Conservation (phyloP, 2,329 filamentous ascomycete genomes). For the Ophiocordyceps sinensis region DNA sequence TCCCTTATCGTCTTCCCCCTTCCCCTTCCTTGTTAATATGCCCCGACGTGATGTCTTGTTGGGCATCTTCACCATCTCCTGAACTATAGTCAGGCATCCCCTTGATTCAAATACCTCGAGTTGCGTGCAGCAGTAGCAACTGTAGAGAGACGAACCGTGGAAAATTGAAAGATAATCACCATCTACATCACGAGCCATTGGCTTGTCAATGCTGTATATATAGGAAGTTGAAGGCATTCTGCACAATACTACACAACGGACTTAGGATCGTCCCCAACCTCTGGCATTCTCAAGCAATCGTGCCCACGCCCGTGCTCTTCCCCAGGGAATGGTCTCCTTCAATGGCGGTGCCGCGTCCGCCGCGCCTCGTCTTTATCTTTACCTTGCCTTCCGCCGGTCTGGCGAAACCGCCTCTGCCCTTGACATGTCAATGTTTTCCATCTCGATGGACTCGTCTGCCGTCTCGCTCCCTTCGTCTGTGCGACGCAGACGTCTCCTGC, state of each 20-base stretch:
- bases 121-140: not conserved
- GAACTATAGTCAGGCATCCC: not conserved
- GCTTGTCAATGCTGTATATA: not conserved
- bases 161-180: too few species aligned
- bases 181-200: too few species aligned
- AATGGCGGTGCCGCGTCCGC: not conserved
- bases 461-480: slow-evolving; percentile 15
- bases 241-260: slow-evolving; percentile 11
- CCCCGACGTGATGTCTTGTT: too few species aligned
- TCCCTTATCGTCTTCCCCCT: too few species aligned
- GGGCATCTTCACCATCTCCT: not conserved
- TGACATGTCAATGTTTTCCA: slow-evolving; percentile 12
- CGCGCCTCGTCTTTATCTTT: slow-evolving; percentile 1
- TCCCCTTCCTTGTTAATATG: too few species aligned
- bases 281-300: too few species aligned
- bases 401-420: slow-evolving; percentile 7
- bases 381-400: slow-evolving; percentile 20
- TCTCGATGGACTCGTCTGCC: slow-evolving; percentile 13
- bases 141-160: too few species aligned
- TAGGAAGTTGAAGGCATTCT: slow-evolving; percentile 5
- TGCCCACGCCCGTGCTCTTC: too few species aligned
- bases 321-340: not conserved
- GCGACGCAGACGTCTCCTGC: slow-evolving; percentile 9
- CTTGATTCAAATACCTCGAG: not conserved
- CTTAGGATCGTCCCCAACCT: slow-evolving; percentile 3